Conservation (phyloP, 805 yeast genomes). For the Metschnikowia similis region DNA sequence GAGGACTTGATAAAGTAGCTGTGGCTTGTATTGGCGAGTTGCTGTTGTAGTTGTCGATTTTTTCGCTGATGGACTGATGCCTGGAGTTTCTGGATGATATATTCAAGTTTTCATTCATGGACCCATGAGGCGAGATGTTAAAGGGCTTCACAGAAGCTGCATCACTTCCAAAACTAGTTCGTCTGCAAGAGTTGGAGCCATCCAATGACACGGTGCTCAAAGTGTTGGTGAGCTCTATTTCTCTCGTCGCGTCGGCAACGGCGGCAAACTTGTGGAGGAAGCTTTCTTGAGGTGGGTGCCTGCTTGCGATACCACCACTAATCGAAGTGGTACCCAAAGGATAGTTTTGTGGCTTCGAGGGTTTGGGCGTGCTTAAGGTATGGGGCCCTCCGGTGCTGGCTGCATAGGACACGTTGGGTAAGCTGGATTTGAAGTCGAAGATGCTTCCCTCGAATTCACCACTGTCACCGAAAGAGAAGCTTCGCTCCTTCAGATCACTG, state of each 20-base stretch:
- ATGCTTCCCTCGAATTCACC: conserved; percentile 40
- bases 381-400: conserved; percentile 22
- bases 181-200: conserved; percentile 30
- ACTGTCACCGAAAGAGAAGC: conserved; percentile 41
- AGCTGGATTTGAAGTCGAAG: conserved; percentile 47
- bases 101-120: conserved; percentile 42
- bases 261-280: conserved; percentile 61
- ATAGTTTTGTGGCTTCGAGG: conserved; percentile 19
- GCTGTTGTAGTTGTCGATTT: conserved; percentile 54
- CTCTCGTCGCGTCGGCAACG: conserved; percentile 68
- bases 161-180: conserved; percentile 47
- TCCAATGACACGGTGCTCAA: conserved; percentile 38
- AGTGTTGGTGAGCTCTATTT: conserved; percentile 48
- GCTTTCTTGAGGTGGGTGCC: conserved; percentile 45
- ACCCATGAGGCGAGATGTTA: conserved; percentile 34
- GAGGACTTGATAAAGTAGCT: conserved; percentile 30
- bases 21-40: conserved; percentile 43
- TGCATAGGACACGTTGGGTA: conserved; percentile 19
- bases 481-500: conserved; percentile 38
- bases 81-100: conserved; percentile 33
- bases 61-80: conserved; percentile 56
- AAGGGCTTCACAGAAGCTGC: conserved; percentile 18
- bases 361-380: conserved; percentile 13
- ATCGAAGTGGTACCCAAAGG: conserved; percentile 60
- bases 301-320: conserved; percentile 48